Conservation (phyloP, 768 basidiomycete genomes). For the Pholiota molesta region DNA sequence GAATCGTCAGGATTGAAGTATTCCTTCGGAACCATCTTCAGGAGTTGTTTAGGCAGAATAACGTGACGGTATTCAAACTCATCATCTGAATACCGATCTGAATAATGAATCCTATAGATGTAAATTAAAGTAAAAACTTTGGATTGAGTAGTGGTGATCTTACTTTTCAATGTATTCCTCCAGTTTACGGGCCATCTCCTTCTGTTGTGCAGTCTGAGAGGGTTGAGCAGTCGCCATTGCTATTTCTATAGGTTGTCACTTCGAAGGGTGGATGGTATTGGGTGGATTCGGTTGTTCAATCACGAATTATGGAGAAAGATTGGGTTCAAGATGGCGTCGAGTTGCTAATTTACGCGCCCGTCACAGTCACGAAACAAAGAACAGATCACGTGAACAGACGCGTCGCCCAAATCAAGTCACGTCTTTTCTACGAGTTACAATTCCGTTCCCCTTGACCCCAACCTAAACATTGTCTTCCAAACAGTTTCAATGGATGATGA, state of each 20-base stretch:
- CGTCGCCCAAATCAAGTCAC: constrained; percentile 10
- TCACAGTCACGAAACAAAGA: constrained; percentile 24
- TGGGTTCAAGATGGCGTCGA: background rate
- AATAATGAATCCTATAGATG: constrained; percentile 77
- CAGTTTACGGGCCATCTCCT: constrained; percentile 53
- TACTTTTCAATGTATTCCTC: constrained; percentile 84
- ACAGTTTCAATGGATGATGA: background rate
- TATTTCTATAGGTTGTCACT: background rate
- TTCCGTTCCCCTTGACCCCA: background rate
- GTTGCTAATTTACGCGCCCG: constrained; percentile 24
- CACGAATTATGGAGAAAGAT: background rate
- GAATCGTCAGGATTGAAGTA: constrained; percentile 76
- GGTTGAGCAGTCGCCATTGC: constrained; percentile 32
- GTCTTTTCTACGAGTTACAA: background rate
- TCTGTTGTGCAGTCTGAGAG: constrained; percentile 32
- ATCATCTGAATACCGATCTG: constrained; percentile 92
- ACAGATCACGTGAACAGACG: constrained; percentile 25
- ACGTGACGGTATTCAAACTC: constrained; percentile 96
- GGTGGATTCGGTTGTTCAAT: background rate
- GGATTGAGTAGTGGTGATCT: constrained; percentile 15
- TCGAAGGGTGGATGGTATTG: background rate
- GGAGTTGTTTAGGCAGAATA: constrained; percentile 91
- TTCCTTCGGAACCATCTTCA: constrained; percentile 90
- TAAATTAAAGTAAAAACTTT: background rate
- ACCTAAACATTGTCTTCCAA: background rate